These are phyloP conservation scores for Globomyces pollinis-pini DNA, from an alignment of 192 early-diverging fungal genomes.

Conservation along the genomic window DNA sequence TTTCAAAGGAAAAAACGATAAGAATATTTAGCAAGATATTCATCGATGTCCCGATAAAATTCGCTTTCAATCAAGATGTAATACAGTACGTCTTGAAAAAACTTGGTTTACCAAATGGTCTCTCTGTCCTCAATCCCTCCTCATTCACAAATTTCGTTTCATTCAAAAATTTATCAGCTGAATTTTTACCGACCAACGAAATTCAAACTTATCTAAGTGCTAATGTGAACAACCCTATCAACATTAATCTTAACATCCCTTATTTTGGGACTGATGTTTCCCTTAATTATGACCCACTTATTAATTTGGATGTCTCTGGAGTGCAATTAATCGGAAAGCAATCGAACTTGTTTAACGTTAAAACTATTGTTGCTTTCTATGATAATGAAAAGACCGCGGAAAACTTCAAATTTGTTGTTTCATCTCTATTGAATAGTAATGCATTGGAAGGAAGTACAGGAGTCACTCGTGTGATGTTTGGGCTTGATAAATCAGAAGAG, in stretches of 20 bases:
- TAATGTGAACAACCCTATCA: background rate
- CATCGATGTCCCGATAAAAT: background rate
- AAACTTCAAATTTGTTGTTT: background rate
- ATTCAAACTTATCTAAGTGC: slow-evolving; percentile 4
- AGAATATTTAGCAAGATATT: background rate
- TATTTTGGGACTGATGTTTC: background rate
- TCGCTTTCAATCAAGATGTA: background rate
- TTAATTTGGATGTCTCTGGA: background rate
- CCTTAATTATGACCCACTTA: background rate
- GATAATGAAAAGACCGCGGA: background rate
- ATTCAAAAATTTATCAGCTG: background rate
- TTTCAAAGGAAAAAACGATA: slow-evolving; percentile 10
- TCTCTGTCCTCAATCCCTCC: too few relatives aligned
- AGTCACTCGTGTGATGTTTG: background rate
- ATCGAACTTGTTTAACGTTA: background rate
- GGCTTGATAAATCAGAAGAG: background rate
- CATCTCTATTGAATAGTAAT: too few relatives aligned
- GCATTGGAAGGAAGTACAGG: too few relatives aligned
- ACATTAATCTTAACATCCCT: slow-evolving; percentile 2
- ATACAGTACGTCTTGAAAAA: background rate
- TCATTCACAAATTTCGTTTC: too few relatives aligned
- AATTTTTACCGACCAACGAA: slow-evolving; percentile 1
- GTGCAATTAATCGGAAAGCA: background rate
- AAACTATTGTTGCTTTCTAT: background rate
- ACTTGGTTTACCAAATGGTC: too few relatives aligned